Evolutionary conservation across 2,329 filamentous ascomycete species (phyloP), one percentile per base, ranked within the genome.

Genomic region (Dryadomyces quercus-mongolicae): DNA sequence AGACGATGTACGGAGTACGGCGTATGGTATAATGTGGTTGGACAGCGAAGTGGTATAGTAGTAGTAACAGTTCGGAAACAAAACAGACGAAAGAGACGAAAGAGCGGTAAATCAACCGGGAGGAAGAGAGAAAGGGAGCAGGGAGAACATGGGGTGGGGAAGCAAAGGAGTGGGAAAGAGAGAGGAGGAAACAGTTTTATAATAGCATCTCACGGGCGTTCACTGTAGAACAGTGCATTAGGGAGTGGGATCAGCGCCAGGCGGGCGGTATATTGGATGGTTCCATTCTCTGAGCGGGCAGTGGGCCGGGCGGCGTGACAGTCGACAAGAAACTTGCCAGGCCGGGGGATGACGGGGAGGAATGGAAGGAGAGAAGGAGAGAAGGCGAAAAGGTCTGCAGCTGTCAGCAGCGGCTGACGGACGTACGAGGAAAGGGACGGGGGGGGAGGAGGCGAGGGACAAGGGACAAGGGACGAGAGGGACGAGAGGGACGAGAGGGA

Each of bases 221-320:
- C n/a, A 21, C 49, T 51, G 38, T n/a, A n/a, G 36, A 50, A 36
- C 49, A 21, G 49, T 40, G 53, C 58, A 57, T 56, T 56, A 44
- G 54, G 53, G 48, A 43, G 52, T 56, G 53, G 54, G 49, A 57
- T 53, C 56, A 58, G 55, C 55, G 54, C 55, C 47, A 53, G 51
- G 52, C 49, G 36, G 54, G 20, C 53, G 49, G 54, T 52, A 56
- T 50, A 56, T 55, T 57, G 54, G 46, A 57, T 59, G 58, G 56
- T 53, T 58, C 56, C 56, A 59, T 53, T 47, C 53, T 34, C 42
- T 40, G 47, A n/a, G 34, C 13, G 15, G 40, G 25, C 34, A 43
- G 46, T 54, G 46, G 34, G 52, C 22, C 40, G 40, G 40, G 15
- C 50, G 50, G 50, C 50, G 40, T 45, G 50, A 45, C 42, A 31